Conservation (phyloP, 2,329 filamentous ascomycete genomes). For the Neonectria ditissima region DNA sequence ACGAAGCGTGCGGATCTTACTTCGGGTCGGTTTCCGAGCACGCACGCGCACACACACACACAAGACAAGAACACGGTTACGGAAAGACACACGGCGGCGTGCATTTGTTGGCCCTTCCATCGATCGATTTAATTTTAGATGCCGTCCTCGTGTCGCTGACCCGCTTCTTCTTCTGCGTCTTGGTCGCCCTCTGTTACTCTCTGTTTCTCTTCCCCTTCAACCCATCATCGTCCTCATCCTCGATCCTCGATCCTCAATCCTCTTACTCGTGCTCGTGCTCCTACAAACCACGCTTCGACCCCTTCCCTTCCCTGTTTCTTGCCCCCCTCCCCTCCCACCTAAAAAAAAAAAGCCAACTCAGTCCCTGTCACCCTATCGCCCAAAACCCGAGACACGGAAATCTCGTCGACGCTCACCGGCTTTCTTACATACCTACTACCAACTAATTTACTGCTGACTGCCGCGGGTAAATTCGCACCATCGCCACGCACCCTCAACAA, state of each 20-base stretch:
- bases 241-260: conserved; percentile 20
- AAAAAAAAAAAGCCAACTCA: conserved; percentile 18
- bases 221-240: conserved; percentile 24
- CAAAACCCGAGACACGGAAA: conserved; percentile 25
- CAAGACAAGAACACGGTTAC: neutral
- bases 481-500: conserved; percentile 22
- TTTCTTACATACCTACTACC: conserved; percentile 18
- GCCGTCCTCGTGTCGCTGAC: conserved; percentile 37
- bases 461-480: conserved; percentile 25
- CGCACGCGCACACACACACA: neutral
- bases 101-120: conserved; percentile 1
- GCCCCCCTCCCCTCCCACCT: conserved; percentile 11
- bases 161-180: conserved; percentile 38
- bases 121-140: conserved; percentile 37
- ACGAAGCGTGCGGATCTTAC: neutral
- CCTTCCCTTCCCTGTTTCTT: conserved; percentile 5
- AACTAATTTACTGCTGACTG: conserved; percentile 24
- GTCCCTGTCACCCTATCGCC: conserved; percentile 23
- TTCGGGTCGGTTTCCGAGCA: neutral
- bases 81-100: neutral
- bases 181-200: conserved; percentile 18
- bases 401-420: conserved; percentile 23
- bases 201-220: conserved; percentile 27
- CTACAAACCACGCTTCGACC: conserved; percentile 18
- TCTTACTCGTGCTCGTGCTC: conserved; percentile 19